Base-by-base conservation (phyloP, 306 rosid genomes). In the Rosa persica region DNA sequence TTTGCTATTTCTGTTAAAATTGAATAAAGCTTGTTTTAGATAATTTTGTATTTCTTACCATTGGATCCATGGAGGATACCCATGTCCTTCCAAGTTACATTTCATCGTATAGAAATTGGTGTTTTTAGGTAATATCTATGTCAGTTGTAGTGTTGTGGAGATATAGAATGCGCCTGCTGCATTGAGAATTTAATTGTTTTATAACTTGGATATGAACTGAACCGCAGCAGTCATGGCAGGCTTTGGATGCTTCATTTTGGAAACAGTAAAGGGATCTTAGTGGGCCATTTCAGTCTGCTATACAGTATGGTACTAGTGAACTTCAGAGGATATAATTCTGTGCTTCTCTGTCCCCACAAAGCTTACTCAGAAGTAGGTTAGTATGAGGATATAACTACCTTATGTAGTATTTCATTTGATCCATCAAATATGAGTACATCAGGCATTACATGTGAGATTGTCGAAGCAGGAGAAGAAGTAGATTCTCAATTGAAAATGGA, bases 401-500 rank as follows among this genome's bases (percentile, higher is more conserved):
- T 74, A 47, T 89, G 47, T 19, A 48, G 44, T 74, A 1, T 69
- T 64, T 76, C 73, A 61, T 65, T 81, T 75, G 75, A 76, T 73
- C 81, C 67, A 8, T 54, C 52, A 43, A 83, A 84, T 81, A 95
- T 95, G 98, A 89, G 86, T 67, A 79, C 85, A 60, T 83, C 76
- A 42, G 25, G 70, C 30, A 82, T 80, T 81, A 83, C 91, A 16
- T 81, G 91, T 77, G 97, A 95, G 87, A 95, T 95, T 70, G 93
- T 93, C 51, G 98, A 95, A 81, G 88, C 88, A 55, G 82, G 82
- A 66, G 97, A 87, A 48, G 96, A 88, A 74, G 80, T 70, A 47
- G 79, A 85, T 77, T 80, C 87, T 0, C 93, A 88, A 76, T 80
- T 76, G 15, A 72, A 67, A 84, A 75, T 39, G 80, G 81, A 80